Base-by-base conservation (phyloP, 1,139 yeast genomes). In the Taiozyma sp. region DNA sequence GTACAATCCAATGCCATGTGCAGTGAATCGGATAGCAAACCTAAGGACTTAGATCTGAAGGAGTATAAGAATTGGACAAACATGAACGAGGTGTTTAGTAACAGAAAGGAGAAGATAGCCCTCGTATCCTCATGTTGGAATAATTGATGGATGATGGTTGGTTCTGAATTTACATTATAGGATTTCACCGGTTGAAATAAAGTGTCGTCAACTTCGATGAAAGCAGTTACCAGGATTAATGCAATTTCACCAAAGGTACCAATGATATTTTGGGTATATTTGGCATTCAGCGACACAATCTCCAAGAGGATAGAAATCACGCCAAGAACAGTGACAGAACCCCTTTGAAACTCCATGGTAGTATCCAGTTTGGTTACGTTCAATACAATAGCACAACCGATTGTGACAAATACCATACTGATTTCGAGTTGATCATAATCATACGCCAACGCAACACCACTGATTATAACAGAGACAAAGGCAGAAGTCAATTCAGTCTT, bases 1-100 rank as follows among this genome's bases (percentile, higher is more conserved):
- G 90, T 76, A 66, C 99, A 93, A 67, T 93, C 99, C 51, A 93
- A 74, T 3, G 96, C 88, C 99, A 93, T 93, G 68, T 93, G 99
- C 48, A 93, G 75, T 4, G 97, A 89, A 63, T 95, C 99, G 8
- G 97, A 89, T 46, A 95, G 70, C 29, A 95, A 73, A 9, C 99
- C 98, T 42, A 95, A 72, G 0, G 98, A 91, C 63, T 88, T 91
- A 0, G 98, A 90, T 56, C 96, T 76, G 68, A 95, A 86, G 1
- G 98, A 91, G 65, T 95, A 95, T 16, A 91, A 71, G 57, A 93
- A 75, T 68, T 95, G 99, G 44, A 95, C 84, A 62, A 95, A 80
- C 99, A 95, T 95, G 68, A 93, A 95, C 2, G 93, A 79, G 24
- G 95, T 81, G 68, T 95, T 95, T 53, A 95, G 75, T 53, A 93